Evolutionary conservation across 2,329 filamentous ascomycete species (phyloP), one percentile per base, ranked within the genome.

Genomic region (Hyphodiscus sp.): DNA sequence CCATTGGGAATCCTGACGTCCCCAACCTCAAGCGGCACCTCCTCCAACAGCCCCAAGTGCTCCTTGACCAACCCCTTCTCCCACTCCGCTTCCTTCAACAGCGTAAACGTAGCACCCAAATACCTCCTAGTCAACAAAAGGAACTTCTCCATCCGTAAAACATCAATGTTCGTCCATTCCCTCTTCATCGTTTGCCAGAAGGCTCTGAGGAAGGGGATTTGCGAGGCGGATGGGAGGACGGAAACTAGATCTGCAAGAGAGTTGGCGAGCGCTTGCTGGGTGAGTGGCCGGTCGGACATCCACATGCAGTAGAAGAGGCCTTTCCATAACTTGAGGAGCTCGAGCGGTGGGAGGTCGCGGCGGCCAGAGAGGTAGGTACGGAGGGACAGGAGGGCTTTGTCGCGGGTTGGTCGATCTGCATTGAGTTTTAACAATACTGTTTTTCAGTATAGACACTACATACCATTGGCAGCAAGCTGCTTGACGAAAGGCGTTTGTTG

Each of bases 291-390:
- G 76, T 96, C 91, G 70, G 86, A 90, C 85, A 96, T 94, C 86
- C 90, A 96, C 65, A 94, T 82, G 66, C 86, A 86, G 77, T 91
- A 96, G 76, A 94, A 96, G 19, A 97, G 81, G 5, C 91, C 92
- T 68, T 95, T 95, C 90, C 91, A 96, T 60, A 97, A 80, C 74
- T 96, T 96, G 56, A 92, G 76, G 48, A 89, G 76, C 60, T 96
- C 91, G 61, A 87, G 70, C 42, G 81, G 74, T 18, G 81, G 74
- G 57, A 96, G 81, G 51, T 78, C 69, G 51, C 74, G 69, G 42
- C 80, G 52, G 78, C 56, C 60, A 4, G 81, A 78, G 68, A 97
- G 85, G 76, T 89, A 96, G 48, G 82, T 79, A 61, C 84, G 82
- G 26, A 97, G 83, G 47, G 87, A 89, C 50, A 80, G 74, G 69